Evolutionary conservation across 768 basidiomycete genomes (phyloP).

Genomic region (Tylopilus sp.): DNA sequence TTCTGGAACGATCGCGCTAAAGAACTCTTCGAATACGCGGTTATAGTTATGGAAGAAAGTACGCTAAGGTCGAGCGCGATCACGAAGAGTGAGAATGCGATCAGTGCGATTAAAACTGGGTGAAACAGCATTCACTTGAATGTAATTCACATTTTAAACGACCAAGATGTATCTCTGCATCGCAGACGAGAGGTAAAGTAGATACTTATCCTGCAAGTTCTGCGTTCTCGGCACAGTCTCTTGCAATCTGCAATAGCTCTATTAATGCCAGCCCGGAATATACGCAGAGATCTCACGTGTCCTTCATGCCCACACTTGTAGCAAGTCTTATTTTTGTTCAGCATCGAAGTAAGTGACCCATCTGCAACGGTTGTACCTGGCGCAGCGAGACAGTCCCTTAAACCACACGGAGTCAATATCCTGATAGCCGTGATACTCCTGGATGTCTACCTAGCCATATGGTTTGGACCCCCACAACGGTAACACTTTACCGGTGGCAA

Average conservation of each 20-base stretch:
- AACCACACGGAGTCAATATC: slow-evolving; percentile 6
- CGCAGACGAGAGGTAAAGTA: slow-evolving; percentile 1
- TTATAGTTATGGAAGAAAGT: neutral
- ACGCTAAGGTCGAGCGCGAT: neutral
- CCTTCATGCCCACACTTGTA: slow-evolving; percentile 88
- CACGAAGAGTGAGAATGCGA: neutral
- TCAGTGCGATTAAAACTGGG: slow-evolving; percentile 3
- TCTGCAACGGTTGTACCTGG: slow-evolving; percentile 52
- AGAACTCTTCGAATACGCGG: neutral
- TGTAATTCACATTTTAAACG: slow-evolving; percentile 17
- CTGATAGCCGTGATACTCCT: neutral
- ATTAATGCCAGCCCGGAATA: slow-evolving; percentile 4
- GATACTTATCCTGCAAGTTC: slow-evolving; percentile 47
- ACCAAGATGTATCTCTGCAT: slow-evolving; percentile 10
- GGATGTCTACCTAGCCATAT: slow-evolving; percentile 65
- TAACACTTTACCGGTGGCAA: slow-evolving; percentile 86
- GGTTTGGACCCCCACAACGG: slow-evolving; percentile 86
- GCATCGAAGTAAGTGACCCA: slow-evolving; percentile 38
- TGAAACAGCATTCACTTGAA: slow-evolving; percentile 15
- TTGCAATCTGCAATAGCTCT: slow-evolving; percentile 47
- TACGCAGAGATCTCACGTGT: slow-evolving; percentile 54
- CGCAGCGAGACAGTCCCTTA: slow-evolving; percentile 79
- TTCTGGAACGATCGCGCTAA: neutral
- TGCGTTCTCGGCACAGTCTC: slow-evolving; percentile 57
- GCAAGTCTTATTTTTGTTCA: slow-evolving; percentile 73